Conservation (phyloP, 2,329 filamentous ascomycete species). For the Neurospora sp. region DNA sequence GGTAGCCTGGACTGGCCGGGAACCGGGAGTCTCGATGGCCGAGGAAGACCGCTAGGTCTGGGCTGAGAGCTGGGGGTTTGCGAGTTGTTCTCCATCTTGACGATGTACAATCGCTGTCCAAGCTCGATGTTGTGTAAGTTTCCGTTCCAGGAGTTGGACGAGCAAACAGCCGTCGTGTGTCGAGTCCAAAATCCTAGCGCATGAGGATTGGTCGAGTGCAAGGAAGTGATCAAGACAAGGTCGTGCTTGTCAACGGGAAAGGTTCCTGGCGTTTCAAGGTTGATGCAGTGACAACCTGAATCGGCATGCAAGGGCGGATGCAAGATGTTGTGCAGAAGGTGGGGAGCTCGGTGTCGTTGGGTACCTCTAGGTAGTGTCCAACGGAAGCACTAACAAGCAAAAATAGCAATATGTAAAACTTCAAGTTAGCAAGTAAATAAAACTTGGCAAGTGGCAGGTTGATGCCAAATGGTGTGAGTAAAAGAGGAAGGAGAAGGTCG, state of each 20-base stretch:
- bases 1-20: conserved; percentile 16
- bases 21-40: conserved; percentile 16
- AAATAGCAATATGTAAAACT: background rate
- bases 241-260: background rate
- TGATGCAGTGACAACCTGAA: background rate
- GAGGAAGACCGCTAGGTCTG: conserved; percentile 15
- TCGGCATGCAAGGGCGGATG: background rate
- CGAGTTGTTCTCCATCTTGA: conserved; percentile 13
- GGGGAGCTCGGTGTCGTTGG: background rate
- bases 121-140: background rate
- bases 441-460: background rate
- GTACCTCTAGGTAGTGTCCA: background rate
- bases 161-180: background rate
- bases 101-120: background rate
- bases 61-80: conserved; percentile 3
- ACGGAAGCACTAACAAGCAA: background rate
- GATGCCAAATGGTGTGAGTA: background rate
- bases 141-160: background rate
- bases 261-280: background rate
- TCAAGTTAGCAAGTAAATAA: background rate
- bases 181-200: conserved; percentile 1
- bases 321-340: background rate
- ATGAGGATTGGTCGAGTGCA: background rate
- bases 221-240: background rate
- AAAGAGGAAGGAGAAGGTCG: background rate